Evolutionary conservation across 2,329 filamentous ascomycete species (phyloP), one percentile per base, ranked within the genome.

Genomic region (Fusarium sp.): DNA sequence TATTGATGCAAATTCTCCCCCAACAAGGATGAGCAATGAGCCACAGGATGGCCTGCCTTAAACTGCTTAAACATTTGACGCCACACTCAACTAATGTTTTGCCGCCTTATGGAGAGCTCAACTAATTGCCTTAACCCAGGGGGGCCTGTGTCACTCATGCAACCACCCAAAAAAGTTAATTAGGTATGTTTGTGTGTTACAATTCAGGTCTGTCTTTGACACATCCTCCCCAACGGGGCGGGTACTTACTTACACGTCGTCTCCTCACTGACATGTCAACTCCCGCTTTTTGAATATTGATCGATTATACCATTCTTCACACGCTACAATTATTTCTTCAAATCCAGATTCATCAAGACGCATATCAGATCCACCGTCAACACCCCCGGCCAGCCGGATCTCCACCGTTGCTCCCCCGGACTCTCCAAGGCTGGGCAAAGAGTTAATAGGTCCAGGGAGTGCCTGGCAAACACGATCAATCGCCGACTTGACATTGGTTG

Each of bases 391-490:
- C 40, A 30, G 33, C 62, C 56, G 52, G 48, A 63, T 55, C 47
- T 59, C 56, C 56, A 52, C 50, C 37, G 44, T 45, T 35, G 41
- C 41, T 51, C 60, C 67, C 67, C 68, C 68, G 40, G 56, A 57
- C 45, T 61, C 44, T 53, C 35, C 20, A 55, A 66, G 46, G 47
- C 45, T 43, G 35, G 43, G 26, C 48, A 65, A 28, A 28, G 44
- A 53, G 52, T n/a, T n/a, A 49, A 45, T 53, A 50, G 60, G 65
- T 41, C 46, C 46, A 60, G 52, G 64, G 59, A 57, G 46, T 65
- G 67, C 54, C 50, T 68, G 58, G 58, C 46, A 55, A 62, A 66
- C 71, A 61, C 53, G 52, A 67, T 58, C 58, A 63, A 62, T 50
- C 51, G 55, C 24, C 46, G 20, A 30, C 20, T 54, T 39, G 47